Percentiles rank a stretch among this genome's conserved stretches.
phyloP scores from a whole-genome alignment of 2,329 filamentous ascomycete genomes.

The Sclerotinia spermophila region DNA sequence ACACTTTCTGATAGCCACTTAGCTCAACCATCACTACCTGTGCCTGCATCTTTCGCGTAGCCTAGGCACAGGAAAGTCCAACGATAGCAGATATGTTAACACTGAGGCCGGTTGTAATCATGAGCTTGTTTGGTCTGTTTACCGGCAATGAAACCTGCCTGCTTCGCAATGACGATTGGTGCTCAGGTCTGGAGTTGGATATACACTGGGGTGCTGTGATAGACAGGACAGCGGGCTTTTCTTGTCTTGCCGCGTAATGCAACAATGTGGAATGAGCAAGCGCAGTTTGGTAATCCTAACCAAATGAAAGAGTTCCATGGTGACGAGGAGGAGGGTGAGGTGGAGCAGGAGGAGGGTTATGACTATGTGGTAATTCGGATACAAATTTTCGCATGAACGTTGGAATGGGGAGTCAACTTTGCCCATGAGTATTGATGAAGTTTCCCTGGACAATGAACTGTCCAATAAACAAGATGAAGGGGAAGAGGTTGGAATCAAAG shows the following conservation, averaged over 20 bases:
- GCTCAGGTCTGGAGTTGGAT: not conserved
- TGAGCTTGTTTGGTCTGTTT: not conserved
- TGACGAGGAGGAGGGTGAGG: not conserved
- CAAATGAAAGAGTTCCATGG: not conserved
- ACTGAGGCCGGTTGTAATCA: not conserved
- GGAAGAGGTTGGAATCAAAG: not conserved
- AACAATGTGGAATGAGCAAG: not conserved
- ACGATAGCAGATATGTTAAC: not conserved
- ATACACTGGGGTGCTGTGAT: not conserved
- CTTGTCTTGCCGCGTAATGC: not conserved
- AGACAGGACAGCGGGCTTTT: not conserved
- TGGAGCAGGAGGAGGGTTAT: not conserved
- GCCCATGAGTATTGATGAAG: not conserved
- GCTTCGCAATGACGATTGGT: not conserved
- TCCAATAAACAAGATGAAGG: not conserved
- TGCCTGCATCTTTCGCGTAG: not conserved
- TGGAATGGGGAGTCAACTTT: not conserved
- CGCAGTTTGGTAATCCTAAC: not conserved
- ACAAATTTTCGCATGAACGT: not conserved
- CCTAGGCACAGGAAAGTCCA: not conserved
- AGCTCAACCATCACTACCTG: not conserved
- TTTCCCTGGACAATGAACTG: not conserved
- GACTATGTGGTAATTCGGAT: not conserved
- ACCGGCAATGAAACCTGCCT: not conserved
- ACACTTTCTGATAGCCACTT: not conserved